phyloP scores from a whole-genome alignment of 202 grass and related monocot species.

The Saccharum hybrid region DNA sequence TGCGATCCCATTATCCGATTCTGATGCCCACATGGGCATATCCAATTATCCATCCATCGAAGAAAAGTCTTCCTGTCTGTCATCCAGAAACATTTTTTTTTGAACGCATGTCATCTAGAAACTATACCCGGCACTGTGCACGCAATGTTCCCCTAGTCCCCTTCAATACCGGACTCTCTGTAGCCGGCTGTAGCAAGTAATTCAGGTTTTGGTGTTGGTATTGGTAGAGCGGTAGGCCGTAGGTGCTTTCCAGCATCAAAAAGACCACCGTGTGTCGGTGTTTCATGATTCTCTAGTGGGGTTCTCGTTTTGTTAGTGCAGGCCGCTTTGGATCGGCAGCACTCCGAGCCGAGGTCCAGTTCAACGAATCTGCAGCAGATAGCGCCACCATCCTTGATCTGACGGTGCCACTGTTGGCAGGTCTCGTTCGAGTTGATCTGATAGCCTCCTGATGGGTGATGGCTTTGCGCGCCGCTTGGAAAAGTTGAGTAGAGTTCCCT shows the following conservation, averaged over 20 bases:
- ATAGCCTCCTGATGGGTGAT: background rate
- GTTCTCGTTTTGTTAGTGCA: too few species aligned
- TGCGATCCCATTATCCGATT: slow-evolving; percentile 25
- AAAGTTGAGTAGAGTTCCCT: background rate
- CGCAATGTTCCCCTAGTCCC: background rate
- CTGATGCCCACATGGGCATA: slow-evolving; percentile 19
- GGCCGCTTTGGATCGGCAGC: too few species aligned
- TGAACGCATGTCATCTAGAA: background rate
- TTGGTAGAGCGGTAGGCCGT: too few species aligned
- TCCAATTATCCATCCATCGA: background rate
- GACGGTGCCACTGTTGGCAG: slow-evolving; percentile 9
- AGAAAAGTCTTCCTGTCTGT: background rate
- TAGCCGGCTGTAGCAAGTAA: too few species aligned
- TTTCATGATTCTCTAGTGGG: too few species aligned
- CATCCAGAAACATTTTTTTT: background rate
- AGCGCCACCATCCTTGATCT: background rate
- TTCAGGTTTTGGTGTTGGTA: too few species aligned
- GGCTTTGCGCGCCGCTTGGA: background rate
- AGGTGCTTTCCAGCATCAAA: too few species aligned
- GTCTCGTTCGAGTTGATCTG: slow-evolving; percentile 35
- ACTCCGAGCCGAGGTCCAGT: too few species aligned
- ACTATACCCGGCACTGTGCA: background rate
- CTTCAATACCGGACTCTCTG: background rate
- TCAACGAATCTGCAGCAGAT: too few species aligned
- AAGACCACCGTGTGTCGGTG: too few species aligned